Percentiles rank a stretch among this genome's conserved stretches.
These are phyloP conservation scores for Chamaecyparis obtusa DNA, from an alignment of 75 land plant species.

Conservation along the genomic window DNA sequence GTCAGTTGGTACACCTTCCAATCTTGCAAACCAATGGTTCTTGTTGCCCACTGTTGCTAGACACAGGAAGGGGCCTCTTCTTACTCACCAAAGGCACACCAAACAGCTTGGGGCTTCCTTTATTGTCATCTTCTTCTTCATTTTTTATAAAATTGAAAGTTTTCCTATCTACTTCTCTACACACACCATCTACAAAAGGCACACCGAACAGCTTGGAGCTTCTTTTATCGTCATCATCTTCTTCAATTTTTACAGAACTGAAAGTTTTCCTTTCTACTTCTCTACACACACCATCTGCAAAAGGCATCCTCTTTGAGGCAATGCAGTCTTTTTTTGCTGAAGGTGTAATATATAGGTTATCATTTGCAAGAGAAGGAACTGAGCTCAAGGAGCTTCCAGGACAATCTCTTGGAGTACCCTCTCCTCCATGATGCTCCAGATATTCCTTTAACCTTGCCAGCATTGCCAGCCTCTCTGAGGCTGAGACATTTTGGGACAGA, in stretches of 20 bases:
- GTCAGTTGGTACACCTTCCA: conserved; percentile 15
- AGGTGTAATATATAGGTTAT: background rate
- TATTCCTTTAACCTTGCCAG: conserved; percentile 7
- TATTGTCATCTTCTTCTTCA: conserved; percentile 10
- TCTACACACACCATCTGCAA: conserved; percentile 18
- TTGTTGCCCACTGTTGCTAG: conserved; percentile 13
- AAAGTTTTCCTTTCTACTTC: conserved; percentile 12
- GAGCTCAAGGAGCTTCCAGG: conserved; percentile 12
- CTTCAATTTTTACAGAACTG: conserved; percentile 13
- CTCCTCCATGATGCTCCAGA: conserved; percentile 11
- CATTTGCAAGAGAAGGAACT: background rate
- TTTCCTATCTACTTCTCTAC: conserved; percentile 16
- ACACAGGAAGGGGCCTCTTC: conserved; percentile 36
- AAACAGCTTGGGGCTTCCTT: conserved; percentile 38
- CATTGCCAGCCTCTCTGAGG: conserved; percentile 8
- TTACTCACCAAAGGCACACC: conserved; percentile 43
- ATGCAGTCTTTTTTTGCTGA: background rate
- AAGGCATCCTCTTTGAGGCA: conserved; percentile 11
- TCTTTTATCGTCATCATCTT: conserved; percentile 14
- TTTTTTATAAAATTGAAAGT: conserved; percentile 11
- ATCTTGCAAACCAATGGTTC: conserved; percentile 13
- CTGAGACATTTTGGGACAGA: conserved; percentile 1
- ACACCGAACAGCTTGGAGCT: conserved; percentile 45
- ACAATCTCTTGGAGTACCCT: conserved; percentile 7
- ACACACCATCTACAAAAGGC: conserved; percentile 17